Evolutionary conservation across 1,284 basidiomycete species (phyloP).

Genomic region (Hemileia vastatrix): DNA sequence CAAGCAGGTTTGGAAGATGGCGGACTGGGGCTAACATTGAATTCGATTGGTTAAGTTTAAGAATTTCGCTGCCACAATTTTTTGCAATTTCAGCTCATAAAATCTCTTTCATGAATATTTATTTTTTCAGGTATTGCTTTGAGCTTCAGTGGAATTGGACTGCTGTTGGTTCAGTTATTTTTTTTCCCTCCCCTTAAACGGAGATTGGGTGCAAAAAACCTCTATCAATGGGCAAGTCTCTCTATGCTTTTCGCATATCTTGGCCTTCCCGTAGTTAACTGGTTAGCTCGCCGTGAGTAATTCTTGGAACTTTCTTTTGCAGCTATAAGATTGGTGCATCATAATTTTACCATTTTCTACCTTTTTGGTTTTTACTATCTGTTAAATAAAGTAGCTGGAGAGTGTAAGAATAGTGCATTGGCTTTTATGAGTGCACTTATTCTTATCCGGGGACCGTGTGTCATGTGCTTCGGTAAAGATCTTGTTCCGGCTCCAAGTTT

Average conservation of each 20-base stretch:
- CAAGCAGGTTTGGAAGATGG: slow-evolving; percentile 6
- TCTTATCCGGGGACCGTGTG: slow-evolving; percentile 4
- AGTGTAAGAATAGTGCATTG: too few species aligned
- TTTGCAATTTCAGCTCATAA: background rate
- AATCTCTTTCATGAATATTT: background rate
- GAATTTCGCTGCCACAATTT: background rate
- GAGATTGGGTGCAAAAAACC: slow-evolving; percentile 2
- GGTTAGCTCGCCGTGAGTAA: slow-evolving; percentile 8
- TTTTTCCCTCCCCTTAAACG: slow-evolving; percentile 12
- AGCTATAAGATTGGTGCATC: background rate
- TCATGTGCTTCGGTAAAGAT: slow-evolving; percentile 20
- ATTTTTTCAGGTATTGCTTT: slow-evolving; percentile 10
- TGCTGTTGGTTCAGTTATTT: slow-evolving; percentile 16
- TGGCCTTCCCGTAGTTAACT: slow-evolving; percentile 6
- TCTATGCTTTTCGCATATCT: slow-evolving; percentile 5
- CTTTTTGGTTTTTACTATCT: slow-evolving; percentile 3
- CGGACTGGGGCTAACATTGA: slow-evolving; percentile 7
- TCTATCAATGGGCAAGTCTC: slow-evolving; percentile 4
- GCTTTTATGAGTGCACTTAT: slow-evolving; percentile 7
- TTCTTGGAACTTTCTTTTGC: background rate
- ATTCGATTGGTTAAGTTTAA: slow-evolving; percentile 6
- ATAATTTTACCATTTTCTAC: background rate
- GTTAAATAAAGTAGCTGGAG: background rate
- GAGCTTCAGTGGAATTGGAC: slow-evolving; percentile 13
- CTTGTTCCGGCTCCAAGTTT: too few species aligned